Base-by-base conservation (phyloP, 495 filamentous ascomycete species). In the Tetracladium marchalianum region DNA sequence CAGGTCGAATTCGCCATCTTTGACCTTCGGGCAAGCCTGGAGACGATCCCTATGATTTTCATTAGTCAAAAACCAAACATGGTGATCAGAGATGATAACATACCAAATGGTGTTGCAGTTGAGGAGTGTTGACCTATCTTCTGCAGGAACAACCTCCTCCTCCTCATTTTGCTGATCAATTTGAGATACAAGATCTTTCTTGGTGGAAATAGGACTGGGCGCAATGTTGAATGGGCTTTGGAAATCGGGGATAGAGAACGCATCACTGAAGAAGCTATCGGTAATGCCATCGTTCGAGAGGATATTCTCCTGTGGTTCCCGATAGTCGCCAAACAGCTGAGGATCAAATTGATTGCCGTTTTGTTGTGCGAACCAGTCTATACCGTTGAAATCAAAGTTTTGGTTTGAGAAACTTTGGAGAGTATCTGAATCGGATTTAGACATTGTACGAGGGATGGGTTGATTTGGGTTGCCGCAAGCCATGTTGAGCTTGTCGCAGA, bases 61-160 rank as follows among this genome's bases (percentile, higher is more conserved):
- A 44, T 50, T 35, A 56, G 38, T 17, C 27, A 35, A 44, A 31
- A 0, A 5, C 18, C 33, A 27, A 3, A 27, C 3, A 27, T 3
- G 22, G 22, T 3, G 54, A 43, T 51, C 56, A 51, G 31, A 22
- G 17, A 7, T 22, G 7, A 41, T 27, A 17, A 13, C 77, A 61
- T 77, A 96, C 92, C 92, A 96, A 40, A 98, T 89, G 55, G 90
- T 90, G 47, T 84, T 89, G 65, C 89, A 98, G 27, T 73, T 84
- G 35, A 92, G 64, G 60, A 94, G 72, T 59, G 85, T 69, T 31
- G 76, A 65, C 15, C 68, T 68, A 52, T 82, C 77, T 49, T 85
- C 77, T 1, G 68, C 74, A 19, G 80, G 79, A 11, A 82, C 72
- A 37, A 84, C 76, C 34, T 87, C 77, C 13, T 83, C 73, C 31